phyloP scores from a whole-genome alignment of 495 filamentous ascomycete genomes.

The Articulospora tetracladia region DNA sequence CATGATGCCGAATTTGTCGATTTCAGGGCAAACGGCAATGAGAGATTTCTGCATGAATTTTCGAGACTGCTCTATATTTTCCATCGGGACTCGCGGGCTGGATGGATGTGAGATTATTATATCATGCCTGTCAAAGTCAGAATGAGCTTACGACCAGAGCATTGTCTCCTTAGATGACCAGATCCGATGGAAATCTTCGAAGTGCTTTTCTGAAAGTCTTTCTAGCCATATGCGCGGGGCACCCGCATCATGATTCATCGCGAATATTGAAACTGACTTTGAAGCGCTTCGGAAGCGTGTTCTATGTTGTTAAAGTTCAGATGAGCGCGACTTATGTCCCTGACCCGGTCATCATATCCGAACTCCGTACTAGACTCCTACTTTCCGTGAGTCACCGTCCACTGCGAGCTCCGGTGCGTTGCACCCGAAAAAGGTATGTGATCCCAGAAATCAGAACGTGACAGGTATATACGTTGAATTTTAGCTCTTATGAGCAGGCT shows the following conservation, averaged over 20 bases:
- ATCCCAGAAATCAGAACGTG: no score
- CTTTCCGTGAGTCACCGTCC: neutral
- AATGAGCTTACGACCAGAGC: neutral
- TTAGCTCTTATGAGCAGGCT: no score
- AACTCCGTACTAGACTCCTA: neutral
- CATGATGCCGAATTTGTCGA: conserved; percentile 6
- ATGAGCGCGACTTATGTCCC: neutral
- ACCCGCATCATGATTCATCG: conserved; percentile 1
- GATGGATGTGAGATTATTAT: neutral
- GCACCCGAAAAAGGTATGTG: no score
- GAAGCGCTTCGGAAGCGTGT: no score
- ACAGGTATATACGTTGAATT: no score
- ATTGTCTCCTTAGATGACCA: conserved; percentile 1
- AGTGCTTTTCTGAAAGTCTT: neutral
- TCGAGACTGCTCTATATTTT: neutral
- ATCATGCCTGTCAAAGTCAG: neutral
- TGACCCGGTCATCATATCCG: neutral
- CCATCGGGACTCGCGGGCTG: neutral
- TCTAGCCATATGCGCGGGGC: conserved; percentile 1
- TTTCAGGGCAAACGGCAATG: neutral
- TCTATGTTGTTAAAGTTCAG: no score
- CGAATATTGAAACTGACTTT: neutral
- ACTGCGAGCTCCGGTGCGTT: no score
- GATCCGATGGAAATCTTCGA: conserved; percentile 2
- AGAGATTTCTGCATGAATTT: neutral